phyloP scores from a whole-genome alignment of 257 asterid genomes.

The Jacaranda copaia region DNA sequence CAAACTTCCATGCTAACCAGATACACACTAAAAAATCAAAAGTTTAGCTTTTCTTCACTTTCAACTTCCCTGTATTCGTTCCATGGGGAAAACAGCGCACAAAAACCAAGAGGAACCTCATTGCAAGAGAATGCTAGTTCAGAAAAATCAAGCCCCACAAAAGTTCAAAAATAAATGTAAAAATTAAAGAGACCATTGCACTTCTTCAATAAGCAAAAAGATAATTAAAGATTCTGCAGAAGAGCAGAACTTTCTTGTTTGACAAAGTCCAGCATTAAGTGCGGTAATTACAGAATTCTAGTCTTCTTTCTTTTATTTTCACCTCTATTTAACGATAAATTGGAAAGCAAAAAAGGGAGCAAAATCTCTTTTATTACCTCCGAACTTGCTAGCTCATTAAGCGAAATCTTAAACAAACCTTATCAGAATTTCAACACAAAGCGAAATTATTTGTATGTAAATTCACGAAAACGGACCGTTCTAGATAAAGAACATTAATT shows the following conservation, averaged over 20 bases:
- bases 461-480: slow-evolving; percentile 2
- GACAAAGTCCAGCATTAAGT: background rate
- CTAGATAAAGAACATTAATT: background rate
- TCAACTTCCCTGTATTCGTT: too few species aligned
- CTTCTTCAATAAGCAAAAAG: background rate
- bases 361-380: background rate
- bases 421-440: background rate
- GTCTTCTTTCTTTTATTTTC: background rate
- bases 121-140: background rate
- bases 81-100: background rate
- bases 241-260: background rate
- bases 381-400: background rate
- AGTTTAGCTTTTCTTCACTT: too few species aligned
- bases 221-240: background rate
- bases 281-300: slow-evolving; percentile 5
- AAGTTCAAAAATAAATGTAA: background rate
- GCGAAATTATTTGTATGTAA: background rate
- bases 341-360: background rate
- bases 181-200: background rate
- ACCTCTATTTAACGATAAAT: background rate
- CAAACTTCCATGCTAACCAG: background rate
- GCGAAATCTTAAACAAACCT: background rate
- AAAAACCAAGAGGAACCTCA: slow-evolving; percentile 5
- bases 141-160: background rate
- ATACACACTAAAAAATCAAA: background rate